phyloP scores from a whole-genome alignment of 2,329 filamentous ascomycete species.

The Aspergillus quadrilineatus region DNA sequence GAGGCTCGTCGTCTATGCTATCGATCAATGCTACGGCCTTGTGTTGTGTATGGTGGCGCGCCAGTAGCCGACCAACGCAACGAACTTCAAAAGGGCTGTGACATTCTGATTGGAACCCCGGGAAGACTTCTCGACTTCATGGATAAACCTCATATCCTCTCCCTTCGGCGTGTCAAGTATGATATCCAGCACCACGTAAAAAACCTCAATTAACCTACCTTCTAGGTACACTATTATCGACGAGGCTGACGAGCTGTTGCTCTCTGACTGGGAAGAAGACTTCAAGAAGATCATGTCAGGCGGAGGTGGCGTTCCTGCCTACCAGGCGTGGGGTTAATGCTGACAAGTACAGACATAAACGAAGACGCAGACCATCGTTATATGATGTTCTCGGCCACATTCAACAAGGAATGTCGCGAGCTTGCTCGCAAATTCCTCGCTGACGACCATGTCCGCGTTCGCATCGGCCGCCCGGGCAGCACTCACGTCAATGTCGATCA shows the following conservation, averaged over 20 bases:
- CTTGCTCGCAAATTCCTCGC: slow-evolving; percentile 75
- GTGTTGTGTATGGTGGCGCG: slow-evolving; percentile 82
- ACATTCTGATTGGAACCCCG: slow-evolving; percentile 83
- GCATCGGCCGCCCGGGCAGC: slow-evolving; percentile 82
- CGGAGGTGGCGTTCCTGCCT: slow-evolving; percentile 62
- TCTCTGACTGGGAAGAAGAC: slow-evolving; percentile 73
- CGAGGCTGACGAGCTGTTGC: slow-evolving; percentile 91
- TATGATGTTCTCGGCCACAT: slow-evolving; percentile 93
- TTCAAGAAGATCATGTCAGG: slow-evolving; percentile 75
- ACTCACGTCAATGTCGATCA: slow-evolving; percentile 82
- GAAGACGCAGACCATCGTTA: slow-evolving; percentile 67
- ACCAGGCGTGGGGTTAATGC: slow-evolving; percentile 4
- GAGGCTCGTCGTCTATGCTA: slow-evolving; percentile 92
- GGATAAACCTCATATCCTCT: slow-evolving; percentile 65
- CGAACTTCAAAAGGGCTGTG: slow-evolving; percentile 79
- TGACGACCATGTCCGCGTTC: slow-evolving; percentile 72
- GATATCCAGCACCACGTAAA: slow-evolving; percentile 4
- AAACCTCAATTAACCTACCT: background rate
- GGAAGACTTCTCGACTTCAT: slow-evolving; percentile 87
- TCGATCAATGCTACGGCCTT: slow-evolving; percentile 88
- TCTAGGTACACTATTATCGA: slow-evolving; percentile 71
- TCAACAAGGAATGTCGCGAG: slow-evolving; percentile 74
- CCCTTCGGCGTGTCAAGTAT: slow-evolving; percentile 73
- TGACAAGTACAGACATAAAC: slow-evolving; percentile 60
- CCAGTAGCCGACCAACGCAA: slow-evolving; percentile 67